These are phyloP conservation scores for Boletus huronensis DNA, from an alignment of 768 basidiomycete species.

Conservation along the genomic window DNA sequence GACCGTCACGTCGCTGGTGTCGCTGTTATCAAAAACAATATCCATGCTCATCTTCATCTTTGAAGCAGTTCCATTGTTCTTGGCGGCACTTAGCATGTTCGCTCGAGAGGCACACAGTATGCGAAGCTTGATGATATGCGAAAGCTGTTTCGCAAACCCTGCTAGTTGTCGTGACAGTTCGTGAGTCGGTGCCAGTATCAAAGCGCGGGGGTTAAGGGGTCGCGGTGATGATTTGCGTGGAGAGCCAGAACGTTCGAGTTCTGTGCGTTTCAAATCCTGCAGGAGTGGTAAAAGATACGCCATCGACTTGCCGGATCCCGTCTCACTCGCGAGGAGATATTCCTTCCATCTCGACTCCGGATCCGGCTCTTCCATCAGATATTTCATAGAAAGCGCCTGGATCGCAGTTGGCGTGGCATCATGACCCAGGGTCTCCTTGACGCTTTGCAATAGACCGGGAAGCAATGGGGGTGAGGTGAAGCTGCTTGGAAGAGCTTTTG, in stretches of 20 bases:
- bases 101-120: slow-evolving; percentile 66
- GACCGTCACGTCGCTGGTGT: slow-evolving; percentile 30
- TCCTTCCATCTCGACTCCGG: slow-evolving; percentile 28
- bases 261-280: slow-evolving; percentile 69
- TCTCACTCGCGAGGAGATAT: slow-evolving; percentile 81
- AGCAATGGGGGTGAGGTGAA: slow-evolving; percentile 73
- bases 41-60: slow-evolving; percentile 39
- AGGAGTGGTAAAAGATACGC: slow-evolving; percentile 86
- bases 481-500: slow-evolving; percentile 30
- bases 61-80: slow-evolving; percentile 40
- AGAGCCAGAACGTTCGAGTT: slow-evolving; percentile 32
- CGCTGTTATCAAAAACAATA: slow-evolving; percentile 18
- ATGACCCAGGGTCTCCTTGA: slow-evolving; percentile 56
- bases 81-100: slow-evolving; percentile 36
- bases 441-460: slow-evolving; percentile 55
- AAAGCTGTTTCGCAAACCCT: slow-evolving; percentile 65
- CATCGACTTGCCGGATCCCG: slow-evolving; percentile 88
- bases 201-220: slow-evolving; percentile 62
- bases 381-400: slow-evolving; percentile 70
- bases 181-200: slow-evolving; percentile 86
- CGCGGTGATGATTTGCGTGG: slow-evolving; percentile 13
- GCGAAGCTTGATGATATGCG: slow-evolving; percentile 75
- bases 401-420: slow-evolving; percentile 67
- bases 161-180: slow-evolving; percentile 84
- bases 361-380: slow-evolving; percentile 42